Conservation (phyloP, 192 early-diverging fungal genomes). For the Coemansia sp. region DNA sequence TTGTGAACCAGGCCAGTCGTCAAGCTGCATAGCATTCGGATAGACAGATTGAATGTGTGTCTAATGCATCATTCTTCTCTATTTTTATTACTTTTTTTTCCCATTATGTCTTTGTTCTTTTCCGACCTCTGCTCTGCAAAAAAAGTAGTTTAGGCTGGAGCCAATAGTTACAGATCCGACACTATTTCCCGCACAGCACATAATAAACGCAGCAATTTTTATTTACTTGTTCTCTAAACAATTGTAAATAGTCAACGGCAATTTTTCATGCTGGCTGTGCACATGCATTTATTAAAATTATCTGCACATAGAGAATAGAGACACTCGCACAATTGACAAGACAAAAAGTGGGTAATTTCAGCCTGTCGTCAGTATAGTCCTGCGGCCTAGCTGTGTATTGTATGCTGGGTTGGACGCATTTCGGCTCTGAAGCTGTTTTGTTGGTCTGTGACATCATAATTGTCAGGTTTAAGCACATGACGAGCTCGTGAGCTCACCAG, state of each 20-base stretch:
- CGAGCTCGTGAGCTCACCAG: not conserved
- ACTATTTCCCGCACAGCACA: conserved; percentile 5
- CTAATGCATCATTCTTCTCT: not conserved
- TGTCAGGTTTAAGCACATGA: not conserved
- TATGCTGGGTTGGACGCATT: not conserved
- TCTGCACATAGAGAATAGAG: conserved; percentile 2
- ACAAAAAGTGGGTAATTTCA: conserved; percentile 1
- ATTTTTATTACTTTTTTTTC: not conserved
- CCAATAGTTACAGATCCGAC: not conserved
- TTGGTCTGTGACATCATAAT: not conserved
- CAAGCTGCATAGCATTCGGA: conserved; percentile 9
- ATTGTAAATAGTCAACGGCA: conserved; percentile 15
- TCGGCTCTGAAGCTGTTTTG: not conserved
- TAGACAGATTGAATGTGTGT: conserved; percentile 1
- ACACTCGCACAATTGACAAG: conserved; percentile 4
- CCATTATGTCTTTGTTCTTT: not conserved
- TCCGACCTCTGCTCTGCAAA: not conserved
- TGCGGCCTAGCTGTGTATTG: no score
- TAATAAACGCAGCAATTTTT: conserved; percentile 2
- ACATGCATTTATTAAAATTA: conserved; percentile 18
- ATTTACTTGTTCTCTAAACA: conserved; percentile 4
- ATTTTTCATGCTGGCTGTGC: conserved; percentile 8
- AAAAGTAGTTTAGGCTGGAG: not conserved
- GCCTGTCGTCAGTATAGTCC: not conserved
- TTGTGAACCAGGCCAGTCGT: conserved; percentile 5